Evolutionary conservation across 306 rosid genomes (phyloP).

Genomic region (Cicer bijugum): DNA sequence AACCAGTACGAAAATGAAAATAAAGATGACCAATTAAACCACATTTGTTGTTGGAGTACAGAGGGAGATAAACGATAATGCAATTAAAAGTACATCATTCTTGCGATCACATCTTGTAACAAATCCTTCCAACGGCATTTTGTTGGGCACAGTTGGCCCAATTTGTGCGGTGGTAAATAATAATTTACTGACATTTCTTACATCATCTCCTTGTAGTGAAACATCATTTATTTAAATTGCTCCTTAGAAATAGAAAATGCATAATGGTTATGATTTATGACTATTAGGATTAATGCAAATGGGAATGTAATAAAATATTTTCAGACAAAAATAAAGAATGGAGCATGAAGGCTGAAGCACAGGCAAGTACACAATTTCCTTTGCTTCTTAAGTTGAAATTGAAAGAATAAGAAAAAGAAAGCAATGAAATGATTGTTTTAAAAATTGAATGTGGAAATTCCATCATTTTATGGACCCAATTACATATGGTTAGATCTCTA

Average conservation of each 20-base stretch:
- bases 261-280: slow-evolving; percentile 12
- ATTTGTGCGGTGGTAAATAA: slow-evolving; percentile 7
- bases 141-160: not conserved
- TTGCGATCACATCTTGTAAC: not conserved
- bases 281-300: slow-evolving; percentile 19
- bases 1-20: not conserved
- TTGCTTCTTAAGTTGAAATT: slow-evolving; percentile 23
- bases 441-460: slow-evolving; percentile 11
- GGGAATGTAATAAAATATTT: not conserved
- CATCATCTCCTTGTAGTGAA: slow-evolving; percentile 8
- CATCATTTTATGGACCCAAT: slow-evolving; percentile 2
- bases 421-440: not conserved
- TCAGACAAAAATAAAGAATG: slow-evolving; percentile 5
- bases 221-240: slow-evolving; percentile 25
- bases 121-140: not conserved
- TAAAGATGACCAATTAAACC: not conserved
- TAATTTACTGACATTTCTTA: slow-evolving; percentile 2
- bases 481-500: not conserved
- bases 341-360: slow-evolving; percentile 33
- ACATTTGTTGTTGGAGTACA: not conserved
- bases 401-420: not conserved
- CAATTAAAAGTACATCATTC: not conserved
- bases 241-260: slow-evolving; percentile 12
- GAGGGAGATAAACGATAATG: not conserved
- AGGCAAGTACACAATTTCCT: slow-evolving; percentile 11